Evolutionary conservation across 1,139 yeast genomes (phyloP).

Genomic region (Blastobotrys malaysiensis): DNA sequence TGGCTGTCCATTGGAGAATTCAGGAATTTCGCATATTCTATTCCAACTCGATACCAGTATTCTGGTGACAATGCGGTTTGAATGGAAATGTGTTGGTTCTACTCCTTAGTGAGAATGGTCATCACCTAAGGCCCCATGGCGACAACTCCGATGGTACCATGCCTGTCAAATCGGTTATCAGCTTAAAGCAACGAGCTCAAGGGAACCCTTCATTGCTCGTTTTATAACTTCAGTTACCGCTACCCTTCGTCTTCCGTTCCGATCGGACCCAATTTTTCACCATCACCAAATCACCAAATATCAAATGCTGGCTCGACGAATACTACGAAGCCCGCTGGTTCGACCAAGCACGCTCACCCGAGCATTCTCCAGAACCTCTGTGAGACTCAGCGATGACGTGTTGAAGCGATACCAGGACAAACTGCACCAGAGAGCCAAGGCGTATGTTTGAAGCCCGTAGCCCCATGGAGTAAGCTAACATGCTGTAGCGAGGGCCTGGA

Average conservation of each 20-base stretch:
- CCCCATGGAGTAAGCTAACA: background rate
- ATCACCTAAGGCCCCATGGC: too few species aligned
- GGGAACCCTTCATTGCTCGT: too few species aligned
- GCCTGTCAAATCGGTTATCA: too few species aligned
- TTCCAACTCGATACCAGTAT: too few species aligned
- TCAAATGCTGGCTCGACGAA: background rate
- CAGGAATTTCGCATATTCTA: too few species aligned
- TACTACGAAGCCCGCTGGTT: background rate
- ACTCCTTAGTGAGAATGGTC: too few species aligned
- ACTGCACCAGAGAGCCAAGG: constrained; percentile 31
- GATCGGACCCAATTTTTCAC: background rate
- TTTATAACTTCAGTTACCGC: too few species aligned
- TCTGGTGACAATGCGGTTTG: too few species aligned
- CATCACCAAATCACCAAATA: background rate
- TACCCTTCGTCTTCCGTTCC: background rate
- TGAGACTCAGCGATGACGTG: constrained; percentile 5
- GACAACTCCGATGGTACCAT: too few species aligned
- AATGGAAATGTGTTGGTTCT: too few species aligned
- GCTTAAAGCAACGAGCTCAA: too few species aligned
- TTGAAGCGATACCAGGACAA: constrained; percentile 36
- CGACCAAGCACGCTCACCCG: background rate
- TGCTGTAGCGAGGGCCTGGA: constrained; percentile 37
- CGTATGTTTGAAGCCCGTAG: background rate
- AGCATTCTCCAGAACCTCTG: background rate
- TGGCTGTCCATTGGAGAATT: too few species aligned